Base-by-base conservation (phyloP, 1,284 basidiomycete genomes). In the Heterobasidion annosum region DNA sequence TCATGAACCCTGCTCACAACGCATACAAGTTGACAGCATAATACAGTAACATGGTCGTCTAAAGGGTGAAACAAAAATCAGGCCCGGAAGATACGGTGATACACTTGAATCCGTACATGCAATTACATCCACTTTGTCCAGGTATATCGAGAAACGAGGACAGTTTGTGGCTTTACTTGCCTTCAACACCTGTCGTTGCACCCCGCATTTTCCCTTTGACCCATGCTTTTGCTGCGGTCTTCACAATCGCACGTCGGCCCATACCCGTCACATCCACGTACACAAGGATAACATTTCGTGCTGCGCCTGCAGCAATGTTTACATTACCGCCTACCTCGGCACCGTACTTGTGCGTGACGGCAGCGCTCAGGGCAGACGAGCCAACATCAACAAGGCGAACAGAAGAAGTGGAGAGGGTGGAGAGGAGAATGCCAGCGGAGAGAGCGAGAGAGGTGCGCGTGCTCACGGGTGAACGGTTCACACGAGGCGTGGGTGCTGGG, bases 231-330 rank as follows among this genome's bases (percentile, higher is more conserved):
- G 81, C 82, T 0, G 73, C 77, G 55, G 72, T 75, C 70, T 76
- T 85, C 62, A 92, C 69, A 53, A 92, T 64, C 3, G 85, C 87
- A 48, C 78, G 72, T 58, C 87, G 70, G 3, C 85, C 88, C 35
- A 91, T 77, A 0, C 88, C 88, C 1, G 75, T 71, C 69, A 86
- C 75, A 64, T 91, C 88, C 52, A 91, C 77, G 65, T 91, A 91
- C 37, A 91, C 85, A 37, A 91, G 74, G 2, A 78, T 82, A 19
- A 89, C 80, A 68, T 91, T 91, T 55, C 78, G 73, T 35, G 80
- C 81, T 0, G 83, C 82, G 13, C 84, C 83, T 8, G 82, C 74
- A 55, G 83, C 70, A 40, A 78, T 62, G 54, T 74, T 65, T 3
- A 81, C 77, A 46, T 79, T 78, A 55, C 82, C 72, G 12, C 75